phyloP scores from a whole-genome alignment of 2,329 filamentous ascomycete genomes.

The Talaromyces sp. region DNA sequence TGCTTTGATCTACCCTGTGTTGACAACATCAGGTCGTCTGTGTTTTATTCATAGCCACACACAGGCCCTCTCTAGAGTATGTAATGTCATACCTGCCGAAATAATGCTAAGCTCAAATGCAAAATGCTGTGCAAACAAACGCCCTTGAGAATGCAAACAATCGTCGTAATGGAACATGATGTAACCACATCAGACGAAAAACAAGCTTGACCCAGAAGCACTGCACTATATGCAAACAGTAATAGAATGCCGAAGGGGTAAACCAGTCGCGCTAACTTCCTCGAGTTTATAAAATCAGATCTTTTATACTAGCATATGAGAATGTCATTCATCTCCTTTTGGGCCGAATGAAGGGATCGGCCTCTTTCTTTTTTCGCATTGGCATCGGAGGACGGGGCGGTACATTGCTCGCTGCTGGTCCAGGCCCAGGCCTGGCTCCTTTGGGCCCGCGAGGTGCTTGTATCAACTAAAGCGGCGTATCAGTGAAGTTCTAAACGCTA shows the following conservation, averaged over 20 bases:
- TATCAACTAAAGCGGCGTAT: constrained; percentile 11
- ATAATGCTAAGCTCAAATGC: constrained; percentile 7
- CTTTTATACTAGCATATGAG: background rate
- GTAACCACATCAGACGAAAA: background rate
- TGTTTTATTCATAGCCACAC: background rate
- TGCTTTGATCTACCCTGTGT: background rate
- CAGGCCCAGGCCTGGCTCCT: constrained; percentile 6
- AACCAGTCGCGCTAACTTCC: background rate
- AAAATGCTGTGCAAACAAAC: constrained; percentile 1
- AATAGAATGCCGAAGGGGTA: background rate
- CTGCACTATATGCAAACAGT: constrained; percentile 1
- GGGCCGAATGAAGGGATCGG: constrained; percentile 41
- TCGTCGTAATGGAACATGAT: background rate
- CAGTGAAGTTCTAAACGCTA: background rate
- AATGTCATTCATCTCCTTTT: constrained; percentile 29
- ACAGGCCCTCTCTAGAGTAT: background rate
- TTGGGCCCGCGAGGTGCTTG: constrained; percentile 20
- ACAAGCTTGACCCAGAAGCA: background rate
- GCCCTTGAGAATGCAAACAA: constrained; percentile 9
- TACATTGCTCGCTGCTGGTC: constrained; percentile 12
- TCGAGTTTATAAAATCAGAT: background rate
- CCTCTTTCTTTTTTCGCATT: constrained; percentile 39
- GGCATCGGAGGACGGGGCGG: constrained; percentile 28
- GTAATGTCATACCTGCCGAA: background rate
- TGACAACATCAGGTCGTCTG: background rate